Evolutionary conservation across 257 asterid genomes (phyloP), one percentile per base, ranked within the genome.

Genomic region (Thymus quinquecostatus): DNA sequence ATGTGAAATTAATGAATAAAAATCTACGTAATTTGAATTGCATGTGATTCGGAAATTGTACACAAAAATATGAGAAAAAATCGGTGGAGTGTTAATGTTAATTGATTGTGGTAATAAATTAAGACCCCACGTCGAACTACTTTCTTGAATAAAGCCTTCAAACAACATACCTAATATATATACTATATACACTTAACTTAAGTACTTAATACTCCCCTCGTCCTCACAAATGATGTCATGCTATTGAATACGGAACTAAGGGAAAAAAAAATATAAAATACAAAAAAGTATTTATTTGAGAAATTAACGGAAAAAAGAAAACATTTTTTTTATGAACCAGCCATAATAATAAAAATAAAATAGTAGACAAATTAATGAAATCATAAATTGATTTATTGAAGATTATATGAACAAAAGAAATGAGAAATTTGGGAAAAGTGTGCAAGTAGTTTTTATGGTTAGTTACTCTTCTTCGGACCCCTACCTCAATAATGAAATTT

Each of bases 101-200:
- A 68, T 75, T 8, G 69, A 75, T 60, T 10, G 47, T 30, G 11
- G 29, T 61, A 60, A 69, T 69, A 69, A 75, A 68, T 68, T 33
- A 21, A 69, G 76, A 59, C 80, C 80, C 54, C 66, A 44, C 50
- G 41, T 51, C 21, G 69, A 74, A 67, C 74, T 7, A 59, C 74
- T 67, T 59, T 74, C 57, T 57, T 51, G 11, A 69, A 51, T 41
- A 69, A 75, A 75, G 80, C 55, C 62, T 53, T 27, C 3, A 50
- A 68, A 41, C 64, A 75, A 62, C 61, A 12, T 61, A 14, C 71
- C 75, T 75, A 43, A 61, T 44, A 11, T 69, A 29, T 9, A 33
- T 51, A 7, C 9, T 34, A 43, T 14, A 32, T 10, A 57, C 10
- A 57, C 10, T 43, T 57, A 57, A 57, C 11, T 9, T 8, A 32